Base-by-base conservation (phyloP, 345 rosid genomes). In the Populus deltoides region DNA sequence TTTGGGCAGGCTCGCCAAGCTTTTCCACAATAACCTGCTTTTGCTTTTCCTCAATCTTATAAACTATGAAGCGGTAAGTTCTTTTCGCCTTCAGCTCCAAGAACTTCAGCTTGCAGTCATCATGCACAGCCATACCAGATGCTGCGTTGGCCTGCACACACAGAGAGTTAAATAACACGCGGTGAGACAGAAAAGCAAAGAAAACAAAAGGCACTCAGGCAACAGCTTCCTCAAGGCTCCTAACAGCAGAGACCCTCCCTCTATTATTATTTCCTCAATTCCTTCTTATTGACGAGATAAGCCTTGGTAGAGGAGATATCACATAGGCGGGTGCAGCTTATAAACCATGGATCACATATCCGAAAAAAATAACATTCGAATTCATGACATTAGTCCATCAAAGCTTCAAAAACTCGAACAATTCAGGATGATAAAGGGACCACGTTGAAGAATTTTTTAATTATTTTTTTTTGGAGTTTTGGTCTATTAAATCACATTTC, bases 81-180 rank as follows among this genome's bases (percentile, higher is more conserved):
- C 91, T 74, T 72, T 87, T 87, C 11, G 90, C 87, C 81, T 89
- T 89, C 83, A 89, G 77, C 80, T 85, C 91, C 81, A 89, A 75
- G 71, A 89, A 89, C 77, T 62, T 89, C 20, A 89, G 81, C 82
- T 87, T 89, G 84, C 91, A 89, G 72, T 89, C 91, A 73, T 88
- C 90, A 36, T 88, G 90, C 81, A 88, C 91, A 72, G 87, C 89
- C 86, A 88, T 85, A 10, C 91, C 91, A 4, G 91, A 88, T 16
- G 91, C 87, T 10, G 88, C 91, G 51, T 88, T 88, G 63, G 90
- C 90, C 91, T 77, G 67, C 16, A 68, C 41, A 39, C 22, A 45
- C 10, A 47, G 2, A 66, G n/a, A 41, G n/a, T 36, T 36, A 75
- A 10, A 43, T 20, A 31, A 33, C 22, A 22, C n/a, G 22, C 5